Conservation (phyloP, 768 basidiomycete species). For the Collybiopsis confluens region DNA sequence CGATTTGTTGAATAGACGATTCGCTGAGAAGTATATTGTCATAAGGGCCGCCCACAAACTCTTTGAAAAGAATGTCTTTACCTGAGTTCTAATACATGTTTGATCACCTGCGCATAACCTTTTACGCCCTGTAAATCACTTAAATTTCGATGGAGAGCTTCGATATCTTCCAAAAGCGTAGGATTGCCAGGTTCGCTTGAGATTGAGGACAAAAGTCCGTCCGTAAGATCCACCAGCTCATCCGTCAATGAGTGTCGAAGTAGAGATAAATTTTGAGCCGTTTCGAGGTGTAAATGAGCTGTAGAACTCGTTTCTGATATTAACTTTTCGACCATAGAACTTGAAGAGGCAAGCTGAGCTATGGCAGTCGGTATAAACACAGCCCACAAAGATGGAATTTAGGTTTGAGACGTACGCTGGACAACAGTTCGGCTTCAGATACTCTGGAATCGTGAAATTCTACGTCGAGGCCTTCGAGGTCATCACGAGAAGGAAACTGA, state of each 20-base stretch:
- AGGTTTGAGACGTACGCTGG: constrained; percentile 37
- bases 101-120: constrained; percentile 71
- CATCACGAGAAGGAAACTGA: constrained; percentile 42
- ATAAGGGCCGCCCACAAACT: no score
- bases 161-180: constrained; percentile 79
- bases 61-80: constrained; percentile 21
- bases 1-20: constrained; percentile 50
- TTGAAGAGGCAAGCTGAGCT: constrained; percentile 59
- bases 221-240: constrained; percentile 64
- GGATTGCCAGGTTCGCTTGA: constrained; percentile 43
- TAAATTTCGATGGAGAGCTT: constrained; percentile 70
- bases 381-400: constrained; percentile 10
- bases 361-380: constrained; percentile 33
- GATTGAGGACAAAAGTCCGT: constrained; percentile 57
- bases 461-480: constrained; percentile 44
- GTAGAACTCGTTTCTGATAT: constrained; percentile 44
- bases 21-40: no score
- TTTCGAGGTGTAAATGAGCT: constrained; percentile 47
- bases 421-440: constrained; percentile 35
- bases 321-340: constrained; percentile 39
- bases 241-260: constrained; percentile 75
- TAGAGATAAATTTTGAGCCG: constrained; percentile 73
- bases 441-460: constrained; percentile 39
- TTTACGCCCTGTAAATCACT: constrained; percentile 74
- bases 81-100: constrained; percentile 71